Evolutionary conservation across 495 filamentous ascomycete genomes (phyloP).

Genomic region (Delitschia confertaspora): DNA sequence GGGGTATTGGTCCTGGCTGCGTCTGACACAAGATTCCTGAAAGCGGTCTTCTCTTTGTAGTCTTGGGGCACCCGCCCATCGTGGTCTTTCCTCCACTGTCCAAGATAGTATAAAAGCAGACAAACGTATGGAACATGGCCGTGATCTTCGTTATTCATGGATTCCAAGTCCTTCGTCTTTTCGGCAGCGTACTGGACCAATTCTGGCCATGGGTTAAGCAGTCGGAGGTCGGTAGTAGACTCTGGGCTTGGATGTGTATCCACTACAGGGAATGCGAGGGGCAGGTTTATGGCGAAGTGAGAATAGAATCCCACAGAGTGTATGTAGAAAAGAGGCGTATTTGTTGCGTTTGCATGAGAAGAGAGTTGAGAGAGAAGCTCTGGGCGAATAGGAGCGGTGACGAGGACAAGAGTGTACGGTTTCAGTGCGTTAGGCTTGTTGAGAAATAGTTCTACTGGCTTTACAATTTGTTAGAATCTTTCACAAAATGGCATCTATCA

Average conservation of each 20-base stretch:
- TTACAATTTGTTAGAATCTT: slow-evolving; percentile 34
- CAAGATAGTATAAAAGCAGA: slow-evolving; percentile 76
- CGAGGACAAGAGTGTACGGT: slow-evolving; percentile 64
- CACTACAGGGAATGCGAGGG: slow-evolving; percentile 78
- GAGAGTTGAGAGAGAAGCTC: slow-evolving; percentile 48
- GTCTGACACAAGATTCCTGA: slow-evolving; percentile 57
- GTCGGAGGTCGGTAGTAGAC: slow-evolving; percentile 73
- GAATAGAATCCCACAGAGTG: slow-evolving; percentile 87
- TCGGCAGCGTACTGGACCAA: slow-evolving; percentile 54
- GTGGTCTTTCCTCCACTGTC: slow-evolving; percentile 69
- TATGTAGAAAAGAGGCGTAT: slow-evolving; percentile 69
- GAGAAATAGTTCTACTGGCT: slow-evolving; percentile 37
- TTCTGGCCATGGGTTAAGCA: slow-evolving; percentile 82
- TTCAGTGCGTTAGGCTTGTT: slow-evolving; percentile 37
- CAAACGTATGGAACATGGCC: slow-evolving; percentile 87
- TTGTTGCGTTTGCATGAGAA: slow-evolving; percentile 47
- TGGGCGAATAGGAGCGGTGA: slow-evolving; percentile 57
- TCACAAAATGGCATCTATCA: not conserved
- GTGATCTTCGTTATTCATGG: slow-evolving; percentile 72
- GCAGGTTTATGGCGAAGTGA: slow-evolving; percentile 67
- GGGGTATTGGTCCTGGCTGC: slow-evolving; percentile 62
- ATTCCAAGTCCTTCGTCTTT: slow-evolving; percentile 57
- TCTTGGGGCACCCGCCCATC: slow-evolving; percentile 57
- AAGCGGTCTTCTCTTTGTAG: slow-evolving; percentile 82
- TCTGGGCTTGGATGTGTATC: slow-evolving; percentile 92